Base-by-base conservation (phyloP, 176 grass and related monocot genomes). In the Musa itinerans region DNA sequence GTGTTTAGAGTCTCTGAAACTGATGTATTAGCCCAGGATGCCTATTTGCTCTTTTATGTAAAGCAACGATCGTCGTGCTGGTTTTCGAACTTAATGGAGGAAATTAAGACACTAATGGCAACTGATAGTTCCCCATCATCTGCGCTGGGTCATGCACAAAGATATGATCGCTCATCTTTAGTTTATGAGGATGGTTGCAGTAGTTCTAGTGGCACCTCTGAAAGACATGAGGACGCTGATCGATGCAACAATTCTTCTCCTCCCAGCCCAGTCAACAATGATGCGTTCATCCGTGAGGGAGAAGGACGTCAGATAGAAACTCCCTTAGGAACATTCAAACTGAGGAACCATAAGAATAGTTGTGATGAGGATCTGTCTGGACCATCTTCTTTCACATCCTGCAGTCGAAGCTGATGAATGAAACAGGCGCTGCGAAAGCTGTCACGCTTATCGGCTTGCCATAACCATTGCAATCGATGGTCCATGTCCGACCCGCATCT, bases 21-120 rank as follows among this genome's bases (percentile, higher is more conserved):
- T 56, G 50, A 14, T 11, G 90, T 85, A 22, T 69, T 99, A 74
- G 24, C 84, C 34, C 88, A 92, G 80, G 73, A 82, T 79, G 95
- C 90, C 63, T 99, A 94, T 68, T 82, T 99, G 58, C 88, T 99
- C 10, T 99, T 99, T 57, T 99, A 99, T 79, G 69, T 94, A 54
- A 94, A 88, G 71, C 83, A 83, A 76, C 88, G 91, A 22, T 73
- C 80, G 57, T 92, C 89, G 65, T 86, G 82, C 8, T 94, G 90
- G 95, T 99, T 99, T 76, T 94, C 83, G 26, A 87, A 70, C 68
- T 86, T 99, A 48, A 63, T 94, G 74, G 79, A 85, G 13, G 65
- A 66, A 82, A 70, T 74, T 69, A 83, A 90, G 64, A 69, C 52
- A 8, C 59, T 64, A 1, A 54, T 72, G 63, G 56, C 53, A 11